These are phyloP conservation scores for Quercus aquifolioides DNA, from an alignment of 306 rosid genomes.

Conservation along the genomic window DNA sequence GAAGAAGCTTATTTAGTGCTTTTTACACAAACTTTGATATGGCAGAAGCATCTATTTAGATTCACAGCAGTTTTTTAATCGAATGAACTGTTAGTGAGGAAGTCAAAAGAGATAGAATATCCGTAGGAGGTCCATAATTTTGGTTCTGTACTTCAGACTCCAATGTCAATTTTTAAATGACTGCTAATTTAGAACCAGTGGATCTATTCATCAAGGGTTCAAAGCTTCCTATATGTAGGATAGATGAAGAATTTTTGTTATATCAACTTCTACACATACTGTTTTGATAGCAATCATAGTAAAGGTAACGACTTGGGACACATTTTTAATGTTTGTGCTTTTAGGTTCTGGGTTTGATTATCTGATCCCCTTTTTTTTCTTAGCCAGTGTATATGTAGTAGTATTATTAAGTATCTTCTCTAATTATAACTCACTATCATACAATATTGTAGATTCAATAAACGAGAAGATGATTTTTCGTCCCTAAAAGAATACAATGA, in stretches of 20 bases:
- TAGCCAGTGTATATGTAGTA: neutral
- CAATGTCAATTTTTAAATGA: neutral
- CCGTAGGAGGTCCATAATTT: neutral
- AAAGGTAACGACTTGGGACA: neutral
- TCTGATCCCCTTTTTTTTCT: neutral
- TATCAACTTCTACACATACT: neutral
- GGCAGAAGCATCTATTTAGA: neutral
- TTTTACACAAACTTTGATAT: neutral
- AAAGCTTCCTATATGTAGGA: neutral
- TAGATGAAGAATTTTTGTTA: neutral
- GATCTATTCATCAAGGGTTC: neutral
- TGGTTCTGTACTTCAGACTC: neutral
- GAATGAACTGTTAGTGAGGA: neutral
- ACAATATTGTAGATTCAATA: constrained; percentile 59
- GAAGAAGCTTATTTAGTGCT: neutral
- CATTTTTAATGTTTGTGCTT: neutral
- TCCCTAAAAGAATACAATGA: constrained; percentile 83
- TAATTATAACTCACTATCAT: neutral
- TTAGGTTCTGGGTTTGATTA: neutral
- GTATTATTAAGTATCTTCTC: neutral
- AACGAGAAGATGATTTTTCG: constrained; percentile 83
- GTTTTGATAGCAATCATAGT: neutral
- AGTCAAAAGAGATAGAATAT: neutral
- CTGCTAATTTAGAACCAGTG: neutral
- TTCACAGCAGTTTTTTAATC: neutral